phyloP scores from a whole-genome alignment of 441 rosid genomes.

The Raphanus hybrid region DNA sequence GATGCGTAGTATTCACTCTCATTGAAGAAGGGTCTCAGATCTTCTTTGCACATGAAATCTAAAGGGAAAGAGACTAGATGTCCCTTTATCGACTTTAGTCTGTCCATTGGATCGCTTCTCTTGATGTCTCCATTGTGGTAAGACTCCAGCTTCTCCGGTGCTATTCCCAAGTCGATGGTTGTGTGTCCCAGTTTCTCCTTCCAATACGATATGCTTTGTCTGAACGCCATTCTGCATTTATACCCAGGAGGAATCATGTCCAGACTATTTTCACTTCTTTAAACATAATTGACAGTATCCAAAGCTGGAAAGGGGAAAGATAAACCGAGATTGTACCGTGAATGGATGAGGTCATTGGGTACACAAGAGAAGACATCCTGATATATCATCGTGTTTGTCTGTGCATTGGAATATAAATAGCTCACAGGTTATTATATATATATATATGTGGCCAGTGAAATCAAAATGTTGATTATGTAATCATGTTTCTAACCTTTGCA shows the following conservation, averaged over 20 bases:
- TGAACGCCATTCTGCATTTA: constrained; percentile 66
- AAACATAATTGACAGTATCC: neutral
- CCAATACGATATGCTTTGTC: constrained; percentile 74
- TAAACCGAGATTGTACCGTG: constrained; percentile 57
- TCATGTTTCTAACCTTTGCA: constrained; percentile 71
- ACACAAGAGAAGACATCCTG: constrained; percentile 95
- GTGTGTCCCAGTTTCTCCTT: constrained; percentile 92
- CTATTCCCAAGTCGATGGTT: constrained; percentile 92
- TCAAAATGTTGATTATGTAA: neutral
- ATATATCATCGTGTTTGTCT: constrained; percentile 86
- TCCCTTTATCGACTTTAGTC: constrained; percentile 71
- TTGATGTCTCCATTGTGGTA: constrained; percentile 69
- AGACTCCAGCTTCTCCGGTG: constrained; percentile 75
- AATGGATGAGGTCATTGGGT: constrained; percentile 90
- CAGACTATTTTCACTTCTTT: too few relatives aligned
- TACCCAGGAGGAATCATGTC: constrained; percentile 12
- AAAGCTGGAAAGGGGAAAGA: neutral
- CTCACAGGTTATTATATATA: constrained; percentile 8
- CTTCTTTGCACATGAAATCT: constrained; percentile 95
- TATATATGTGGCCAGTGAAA: neutral
- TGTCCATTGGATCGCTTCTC: constrained; percentile 66
- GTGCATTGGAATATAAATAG: constrained; percentile 50
- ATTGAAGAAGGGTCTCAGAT: constrained; percentile 92
- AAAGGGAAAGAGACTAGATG: constrained; percentile 96
- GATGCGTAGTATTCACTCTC: constrained; percentile 98